Percentiles rank a stretch among this genome's conserved stretches.
Conservation (phyloP, 352 stramenopile genomes). For the Pythium guiyangense region DNA sequence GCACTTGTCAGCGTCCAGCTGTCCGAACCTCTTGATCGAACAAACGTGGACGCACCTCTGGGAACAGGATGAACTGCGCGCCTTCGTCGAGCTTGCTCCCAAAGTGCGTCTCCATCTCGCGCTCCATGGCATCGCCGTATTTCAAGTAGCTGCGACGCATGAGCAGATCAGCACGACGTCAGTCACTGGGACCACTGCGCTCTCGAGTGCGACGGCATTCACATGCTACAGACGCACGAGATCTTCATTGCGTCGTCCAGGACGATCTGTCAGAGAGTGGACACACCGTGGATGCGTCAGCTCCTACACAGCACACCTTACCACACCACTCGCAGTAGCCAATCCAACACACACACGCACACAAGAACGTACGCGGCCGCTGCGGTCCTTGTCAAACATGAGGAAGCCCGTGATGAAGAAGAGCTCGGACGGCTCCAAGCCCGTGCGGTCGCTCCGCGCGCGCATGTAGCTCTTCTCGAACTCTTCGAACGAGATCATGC, state of each 20-base stretch:
- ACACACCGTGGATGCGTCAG: not conserved
- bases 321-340: not conserved
- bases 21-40: too few relatives aligned
- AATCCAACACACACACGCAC: not conserved
- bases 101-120: constrained; percentile 77
- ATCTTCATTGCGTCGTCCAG: constrained; percentile 80
- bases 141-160: constrained; percentile 47
- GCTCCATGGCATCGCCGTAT: constrained; percentile 72
- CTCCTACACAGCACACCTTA: not conserved
- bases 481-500: constrained; percentile 66
- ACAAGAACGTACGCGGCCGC: constrained; percentile 16
- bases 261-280: constrained; percentile 35
- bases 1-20: too few relatives aligned
- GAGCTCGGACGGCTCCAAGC: constrained; percentile 64
- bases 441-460: constrained; percentile 52
- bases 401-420: constrained; percentile 85
- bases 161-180: too few relatives aligned
- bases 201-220: not conserved
- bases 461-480: constrained; percentile 73
- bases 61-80: constrained; percentile 56
- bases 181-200: too few relatives aligned
- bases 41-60: constrained; percentile 26
- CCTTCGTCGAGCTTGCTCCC: constrained; percentile 57
- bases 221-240: constrained; percentile 25
- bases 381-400: constrained; percentile 77